phyloP scores from a whole-genome alignment of 176 grass and related monocot species.

The Avena sativa region DNA sequence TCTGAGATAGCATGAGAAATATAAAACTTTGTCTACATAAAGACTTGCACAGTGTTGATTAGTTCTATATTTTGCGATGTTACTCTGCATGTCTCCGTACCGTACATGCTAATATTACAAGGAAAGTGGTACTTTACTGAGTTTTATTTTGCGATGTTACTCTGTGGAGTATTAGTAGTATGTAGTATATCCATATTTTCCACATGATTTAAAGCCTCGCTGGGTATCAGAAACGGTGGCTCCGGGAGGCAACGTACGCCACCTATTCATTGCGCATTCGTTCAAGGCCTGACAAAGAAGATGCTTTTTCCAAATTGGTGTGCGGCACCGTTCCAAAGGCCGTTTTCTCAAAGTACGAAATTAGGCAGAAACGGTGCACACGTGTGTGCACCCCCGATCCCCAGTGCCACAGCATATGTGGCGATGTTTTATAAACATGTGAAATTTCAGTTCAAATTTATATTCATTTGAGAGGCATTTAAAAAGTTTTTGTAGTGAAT shows the following conservation, averaged over 20 bases:
- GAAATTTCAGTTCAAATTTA: not conserved
- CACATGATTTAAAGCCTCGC: not conserved
- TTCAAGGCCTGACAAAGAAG: slow-evolving; percentile 6
- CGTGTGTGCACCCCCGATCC: not conserved
- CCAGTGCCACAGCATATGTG: not conserved
- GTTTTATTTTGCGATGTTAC: not conserved
- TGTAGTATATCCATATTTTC: not conserved
- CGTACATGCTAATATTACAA: not conserved
- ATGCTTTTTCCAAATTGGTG: not conserved
- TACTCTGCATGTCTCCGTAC: too few species aligned
- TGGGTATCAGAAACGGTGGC: not conserved
- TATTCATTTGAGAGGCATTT: too few species aligned
- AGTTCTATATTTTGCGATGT: too few species aligned
- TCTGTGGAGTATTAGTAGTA: too few species aligned
- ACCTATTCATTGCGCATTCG: slow-evolving; percentile 8
- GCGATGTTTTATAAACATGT: not conserved
- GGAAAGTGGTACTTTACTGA: not conserved
- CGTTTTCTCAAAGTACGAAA: not conserved
- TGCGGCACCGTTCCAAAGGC: not conserved
- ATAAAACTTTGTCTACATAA: not conserved
- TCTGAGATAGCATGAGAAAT: not conserved
- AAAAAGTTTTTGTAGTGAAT: too few species aligned
- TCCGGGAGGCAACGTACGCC: slow-evolving; percentile 1
- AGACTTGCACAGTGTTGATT: not conserved
- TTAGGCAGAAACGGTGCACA: not conserved